Evolutionary conservation across 2,329 filamentous ascomycete genomes (phyloP).

Genomic region (Calonectria pseudoreteaudii): DNA sequence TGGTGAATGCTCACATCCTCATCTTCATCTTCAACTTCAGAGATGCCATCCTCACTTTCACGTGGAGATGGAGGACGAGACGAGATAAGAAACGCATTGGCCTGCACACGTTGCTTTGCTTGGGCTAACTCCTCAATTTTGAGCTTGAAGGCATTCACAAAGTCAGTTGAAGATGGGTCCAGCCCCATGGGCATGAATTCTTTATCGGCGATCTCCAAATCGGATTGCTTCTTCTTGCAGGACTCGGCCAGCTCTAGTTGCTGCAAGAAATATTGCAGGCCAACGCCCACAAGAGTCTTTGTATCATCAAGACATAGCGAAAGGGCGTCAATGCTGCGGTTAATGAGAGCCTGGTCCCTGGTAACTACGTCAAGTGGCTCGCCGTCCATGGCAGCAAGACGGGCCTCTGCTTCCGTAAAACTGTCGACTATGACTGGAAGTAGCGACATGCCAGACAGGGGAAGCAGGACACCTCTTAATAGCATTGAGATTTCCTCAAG

Average conservation of each 20-base stretch:
- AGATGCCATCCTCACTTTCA: neutral
- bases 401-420: constrained; percentile 8
- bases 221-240: neutral
- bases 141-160: neutral
- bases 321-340: constrained; percentile 18
- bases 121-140: constrained; percentile 11
- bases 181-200: neutral
- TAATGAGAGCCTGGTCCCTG: constrained; percentile 1
- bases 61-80: neutral
- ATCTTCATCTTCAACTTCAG: neutral
- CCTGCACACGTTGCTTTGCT: constrained; percentile 2
- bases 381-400: neutral
- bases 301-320: constrained; percentile 19
- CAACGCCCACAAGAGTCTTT: constrained; percentile 8
- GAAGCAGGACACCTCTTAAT: constrained; percentile 8
- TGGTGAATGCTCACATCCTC: constrained; percentile 14
- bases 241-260: constrained; percentile 12
- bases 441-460: constrained; percentile 23
- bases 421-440: constrained; percentile 20
- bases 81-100: constrained; percentile 9
- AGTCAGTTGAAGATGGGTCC: constrained; percentile 5
- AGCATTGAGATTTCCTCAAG: constrained; percentile 16
- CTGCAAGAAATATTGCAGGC: constrained; percentile 17
- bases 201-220: neutral
- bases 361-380: neutral